Conservation (phyloP, 208 protist species). For the Trypanosoma caninum region DNA sequence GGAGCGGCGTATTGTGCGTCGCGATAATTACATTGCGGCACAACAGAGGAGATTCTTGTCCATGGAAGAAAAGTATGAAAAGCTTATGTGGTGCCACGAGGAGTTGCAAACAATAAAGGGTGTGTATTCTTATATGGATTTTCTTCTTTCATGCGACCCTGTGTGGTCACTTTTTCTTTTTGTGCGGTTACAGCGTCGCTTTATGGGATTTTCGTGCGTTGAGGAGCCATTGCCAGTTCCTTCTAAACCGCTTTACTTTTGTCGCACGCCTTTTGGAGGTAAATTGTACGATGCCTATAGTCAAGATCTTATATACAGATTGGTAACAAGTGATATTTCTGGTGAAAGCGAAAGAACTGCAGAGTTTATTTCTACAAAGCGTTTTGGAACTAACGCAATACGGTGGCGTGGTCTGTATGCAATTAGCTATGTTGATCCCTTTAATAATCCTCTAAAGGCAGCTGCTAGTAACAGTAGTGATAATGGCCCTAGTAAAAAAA, state of each 20-base stretch:
- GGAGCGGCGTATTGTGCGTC: constrained; percentile 72
- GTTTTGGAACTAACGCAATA: no score
- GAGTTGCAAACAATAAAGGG: constrained; percentile 70
- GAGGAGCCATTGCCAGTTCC: constrained; percentile 6
- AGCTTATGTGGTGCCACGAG: constrained; percentile 80
- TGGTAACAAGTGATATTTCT: constrained; percentile 34
- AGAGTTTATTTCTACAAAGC: no score
- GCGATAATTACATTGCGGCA: constrained; percentile 57
- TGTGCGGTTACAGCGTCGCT: constrained; percentile 50
- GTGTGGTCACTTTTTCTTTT: constrained; percentile 77
- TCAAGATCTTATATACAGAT: constrained; percentile 28
- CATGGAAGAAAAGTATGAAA: constrained; percentile 86
- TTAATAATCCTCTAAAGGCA: background rate
- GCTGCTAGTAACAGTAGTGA: background rate
- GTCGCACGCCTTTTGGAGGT: constrained; percentile 37
- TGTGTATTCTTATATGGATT: constrained; percentile 72
- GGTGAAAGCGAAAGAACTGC: constrained; percentile 9
- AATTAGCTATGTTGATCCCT: constrained; percentile 45
- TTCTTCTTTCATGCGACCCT: constrained; percentile 47
- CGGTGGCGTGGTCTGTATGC: constrained; percentile 45
- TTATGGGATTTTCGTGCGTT: constrained; percentile 32
- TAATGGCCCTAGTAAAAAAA: constrained; percentile 16
- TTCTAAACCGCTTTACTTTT: constrained; percentile 30
- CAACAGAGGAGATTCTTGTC: constrained; percentile 45
- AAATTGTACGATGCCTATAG: constrained; percentile 44